Percentiles rank a stretch among this genome's conserved stretches.
These are phyloP conservation scores for Boletus holoroseus DNA, from an alignment of 1,284 basidiomycete species.

Conservation along the genomic window DNA sequence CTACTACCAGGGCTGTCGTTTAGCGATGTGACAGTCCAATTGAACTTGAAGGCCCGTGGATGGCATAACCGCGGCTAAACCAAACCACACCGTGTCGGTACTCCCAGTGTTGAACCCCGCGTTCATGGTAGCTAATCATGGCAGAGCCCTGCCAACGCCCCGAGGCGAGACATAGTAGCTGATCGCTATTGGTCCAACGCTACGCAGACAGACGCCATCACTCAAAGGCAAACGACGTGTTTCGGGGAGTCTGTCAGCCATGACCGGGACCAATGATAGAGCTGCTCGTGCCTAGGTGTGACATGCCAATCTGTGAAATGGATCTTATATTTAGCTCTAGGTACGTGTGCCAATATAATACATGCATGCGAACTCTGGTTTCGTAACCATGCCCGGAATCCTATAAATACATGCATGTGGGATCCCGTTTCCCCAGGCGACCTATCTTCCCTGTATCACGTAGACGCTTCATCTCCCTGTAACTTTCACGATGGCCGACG, in stretches of 20 bases:
- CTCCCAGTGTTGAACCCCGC: not conserved
- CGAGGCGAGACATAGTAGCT: not conserved
- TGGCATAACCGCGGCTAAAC: not conserved
- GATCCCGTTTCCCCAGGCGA: not conserved
- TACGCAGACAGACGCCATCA: not conserved
- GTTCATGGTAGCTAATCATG: not conserved
- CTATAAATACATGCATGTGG: conserved; percentile 22
- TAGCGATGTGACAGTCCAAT: not conserved
- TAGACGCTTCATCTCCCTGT: not conserved
- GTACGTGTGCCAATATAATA: not conserved
- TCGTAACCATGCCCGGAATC: conserved; percentile 6
- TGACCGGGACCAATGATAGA: too few relatives aligned
- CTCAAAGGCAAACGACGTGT: not conserved
- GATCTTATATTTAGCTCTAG: conserved; percentile 3
- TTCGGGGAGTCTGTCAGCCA: not conserved
- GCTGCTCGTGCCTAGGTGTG: not conserved
- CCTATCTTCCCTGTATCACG: conserved; percentile 3
- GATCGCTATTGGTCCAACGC: not conserved
- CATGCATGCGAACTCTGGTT: conserved; percentile 3
- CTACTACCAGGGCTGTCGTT: not conserved
- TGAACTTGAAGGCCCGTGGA: not conserved
- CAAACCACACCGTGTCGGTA: not conserved
- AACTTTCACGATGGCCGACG: conserved; percentile 19
- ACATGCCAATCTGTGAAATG: not conserved
- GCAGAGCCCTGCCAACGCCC: not conserved